Base-by-base conservation (phyloP, 177 flowering plant genomes). In the Telopea speciosissima region DNA sequence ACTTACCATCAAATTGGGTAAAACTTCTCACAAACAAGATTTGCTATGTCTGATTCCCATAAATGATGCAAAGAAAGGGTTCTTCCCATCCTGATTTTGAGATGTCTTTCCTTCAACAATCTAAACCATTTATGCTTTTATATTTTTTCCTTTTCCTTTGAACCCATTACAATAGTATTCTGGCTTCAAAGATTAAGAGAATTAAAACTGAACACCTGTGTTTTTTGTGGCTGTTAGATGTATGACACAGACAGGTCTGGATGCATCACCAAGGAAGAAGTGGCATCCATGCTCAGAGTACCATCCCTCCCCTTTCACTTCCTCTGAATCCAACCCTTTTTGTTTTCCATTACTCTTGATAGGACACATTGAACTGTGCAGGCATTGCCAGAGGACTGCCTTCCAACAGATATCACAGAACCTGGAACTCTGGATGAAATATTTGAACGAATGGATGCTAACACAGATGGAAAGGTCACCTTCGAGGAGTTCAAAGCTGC, bases 401-500 rank as follows among this genome's bases (percentile, higher is more conserved):
- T 89, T 42, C 90, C 93, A 8, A 73, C 76, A 9, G 89, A 90
- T 69, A 85, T 88, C 56, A 81, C 90, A 62, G 93, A 90, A 76
- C 91, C 91, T 0, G 90, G 96, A 19, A 90, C 89, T 70, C 70
- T 89, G 40, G 96, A 89, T 60, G 96, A 90, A 76, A 82, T 89
- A 76, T 90, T 89, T 60, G 92, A 87, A 21, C 76, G 59, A 61
- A 90, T 90, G 91, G 93, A 89, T 77, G 86, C 90, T 19, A 89
- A 90, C 72, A 86, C 81, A 58, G 93, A 90, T 74, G 93, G 94
- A 45, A 83, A 83, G 76, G 88, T 89, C 49, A 83, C 90, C 1
- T 87, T 87, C 17, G 96, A 90, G 3, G 93, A 90, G 79, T 89
- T 90, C 74, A 90, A 87, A 78, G 89, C 84, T n/a, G 94, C 93